Base-by-base conservation (phyloP, 495 filamentous ascomycete species). In the Astrothelium macrocarpum region DNA sequence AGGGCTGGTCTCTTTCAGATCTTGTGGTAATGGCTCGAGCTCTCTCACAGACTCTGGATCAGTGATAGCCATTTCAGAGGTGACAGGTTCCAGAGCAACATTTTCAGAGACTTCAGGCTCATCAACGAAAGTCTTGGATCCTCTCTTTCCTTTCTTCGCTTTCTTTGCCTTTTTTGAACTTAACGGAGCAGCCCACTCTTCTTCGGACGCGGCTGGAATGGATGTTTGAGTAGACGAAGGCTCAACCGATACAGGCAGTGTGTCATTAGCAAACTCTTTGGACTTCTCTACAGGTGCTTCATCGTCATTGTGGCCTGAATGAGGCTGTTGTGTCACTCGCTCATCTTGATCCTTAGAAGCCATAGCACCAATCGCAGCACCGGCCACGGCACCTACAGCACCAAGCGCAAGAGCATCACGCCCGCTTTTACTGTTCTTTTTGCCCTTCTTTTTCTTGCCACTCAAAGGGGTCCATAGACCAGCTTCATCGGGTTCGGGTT, bases 161-260 rank as follows among this genome's bases (percentile, higher is more conserved):
- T 72, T 72, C 64, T 71, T 64, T 56, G 68, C 65, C 66, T 79
- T 79, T 63, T 77, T 80, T 65, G 77, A 80, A 45, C 75, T 65
- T 26, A 73, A 66, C 25, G 66, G 36, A 5, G 63, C 59, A 60
- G 67, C 69, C 3, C 65, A 32, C 0, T 72, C 67, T 28, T 66
- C 62, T 1, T 68, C 67, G 32, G 68, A 26, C n/a, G 64, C 61
- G 53, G 4, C 1, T 16, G 46, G 53, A 32, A 60, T 53, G 26
- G 62, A 16, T 18, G 43, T 2, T 36, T 49, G 28, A 58, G 25
- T 16, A 20, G 62, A 25, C 25, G 25, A 42, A 3, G 64, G 32
- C 26, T 28, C n/a, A 34, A 60, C 65, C 49, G 64, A 61, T 23
- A 67, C 61, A 64, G 60, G 16, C 39, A 63, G 60, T 66, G 61